These are phyloP conservation scores for Aspergillus fructus DNA, from an alignment of 2,329 filamentous ascomycete species.

Conservation along the genomic window DNA sequence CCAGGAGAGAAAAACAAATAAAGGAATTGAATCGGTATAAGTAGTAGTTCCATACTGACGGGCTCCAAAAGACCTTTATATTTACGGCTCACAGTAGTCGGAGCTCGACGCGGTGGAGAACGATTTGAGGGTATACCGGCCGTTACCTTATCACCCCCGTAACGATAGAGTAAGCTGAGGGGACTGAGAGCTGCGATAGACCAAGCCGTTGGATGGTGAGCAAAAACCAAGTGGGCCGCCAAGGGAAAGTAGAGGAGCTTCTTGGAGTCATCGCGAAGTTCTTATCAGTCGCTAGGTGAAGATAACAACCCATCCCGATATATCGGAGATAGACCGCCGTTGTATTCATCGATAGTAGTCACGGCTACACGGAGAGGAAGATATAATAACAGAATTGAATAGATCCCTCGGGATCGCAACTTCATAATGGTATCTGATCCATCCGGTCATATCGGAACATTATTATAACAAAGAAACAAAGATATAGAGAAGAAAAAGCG, in stretches of 20 bases:
- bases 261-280: background rate
- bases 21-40: background rate
- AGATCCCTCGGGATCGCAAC: slow-evolving; percentile 1
- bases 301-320: background rate
- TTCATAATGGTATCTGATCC: slow-evolving; percentile 5
- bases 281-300: background rate
- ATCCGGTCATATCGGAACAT: slow-evolving; percentile 5
- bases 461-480: background rate
- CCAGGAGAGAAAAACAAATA: background rate
- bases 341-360: slow-evolving; percentile 2
- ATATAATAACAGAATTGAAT: slow-evolving; percentile 1
- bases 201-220: background rate
- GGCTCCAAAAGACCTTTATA: background rate
- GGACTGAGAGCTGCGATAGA: background rate
- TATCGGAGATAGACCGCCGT: slow-evolving; percentile 2
- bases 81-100: background rate
- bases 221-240: slow-evolving; percentile 4
- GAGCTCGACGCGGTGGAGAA: background rate
- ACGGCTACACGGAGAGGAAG: background rate
- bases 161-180: slow-evolving; percentile 1
- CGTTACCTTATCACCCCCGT: slow-evolving; percentile 3
- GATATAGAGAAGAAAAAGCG: background rate
- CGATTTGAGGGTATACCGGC: background rate
- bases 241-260: background rate
- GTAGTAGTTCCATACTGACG: background rate